Base-by-base conservation (phyloP, 495 filamentous ascomycete genomes). In the Collariella sp. region DNA sequence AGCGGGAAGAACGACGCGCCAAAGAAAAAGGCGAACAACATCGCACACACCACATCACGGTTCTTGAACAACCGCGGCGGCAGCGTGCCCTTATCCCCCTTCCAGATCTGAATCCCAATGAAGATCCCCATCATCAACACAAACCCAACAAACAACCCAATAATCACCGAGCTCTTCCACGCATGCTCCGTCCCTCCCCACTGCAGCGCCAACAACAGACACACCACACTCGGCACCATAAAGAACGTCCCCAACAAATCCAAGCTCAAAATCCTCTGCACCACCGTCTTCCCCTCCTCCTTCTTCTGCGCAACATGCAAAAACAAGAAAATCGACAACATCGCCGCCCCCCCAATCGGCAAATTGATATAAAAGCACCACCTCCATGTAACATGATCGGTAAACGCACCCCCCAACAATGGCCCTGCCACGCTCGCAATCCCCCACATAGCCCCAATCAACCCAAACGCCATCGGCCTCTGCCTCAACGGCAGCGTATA, bases 361-460 rank as follows among this genome's bases (percentile, higher is more conserved):
- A 87, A 69, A 55, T 76, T 82, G 54, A 81, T 72, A 38, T 79
- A 80, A 62, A 81, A 82, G 51, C 77, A 82, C 79, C 77, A 82
- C 10, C 78, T 54, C 75, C 76, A 80, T 10, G 71, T 72, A 0
- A 74, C 62, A 7, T 66, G 52, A 31, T 72, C 64, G 15, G 76
- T 78, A 43, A 79, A 77, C 0, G 67, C 74, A 18, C 77, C 77
- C 1, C 76, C 76, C 13, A 79, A 56, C n/a, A 74, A 38, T 19
- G 67, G 70, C 0, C 69, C 71, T 0, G 65, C 66, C 19, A 74
- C 70, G 15, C 62, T 66, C 0, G 89, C 86, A 55, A 96, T 78
- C 3, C 88, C 89, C 71, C 83, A 95, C 81, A 93, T 91, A 43
- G 76, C 83, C 7, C 86, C 86, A 52, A 96, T 79, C n/a, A 91